A percentile compares a stretch with the other conserved stretches of the same genome.
Conservation (phyloP, 352 stramenopile species). For the Phytophthora tentaculata region DNA sequence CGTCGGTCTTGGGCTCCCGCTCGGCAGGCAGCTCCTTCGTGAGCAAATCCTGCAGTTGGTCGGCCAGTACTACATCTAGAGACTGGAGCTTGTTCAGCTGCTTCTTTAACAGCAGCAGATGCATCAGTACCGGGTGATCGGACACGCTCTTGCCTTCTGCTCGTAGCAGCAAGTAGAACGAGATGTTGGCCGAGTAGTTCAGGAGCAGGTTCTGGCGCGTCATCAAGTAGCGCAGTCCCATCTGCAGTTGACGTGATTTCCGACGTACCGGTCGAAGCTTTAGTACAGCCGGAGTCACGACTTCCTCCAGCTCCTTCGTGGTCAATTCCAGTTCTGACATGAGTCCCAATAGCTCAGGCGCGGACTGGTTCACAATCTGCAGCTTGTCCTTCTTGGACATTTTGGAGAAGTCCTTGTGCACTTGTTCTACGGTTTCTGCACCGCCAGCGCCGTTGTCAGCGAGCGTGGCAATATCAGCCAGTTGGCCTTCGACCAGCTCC, state of each 20-base stretch:
- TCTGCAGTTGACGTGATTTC: slow-evolving; percentile 63
- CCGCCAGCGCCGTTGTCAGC: slow-evolving; percentile 60
- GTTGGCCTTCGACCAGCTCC: slow-evolving; percentile 66
- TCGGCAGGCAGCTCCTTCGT: slow-evolving; percentile 67
- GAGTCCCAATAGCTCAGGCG: slow-evolving; percentile 78
- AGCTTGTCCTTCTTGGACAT: slow-evolving; percentile 89
- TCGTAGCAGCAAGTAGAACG: slow-evolving; percentile 85
- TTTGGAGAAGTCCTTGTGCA: slow-evolving; percentile 86
- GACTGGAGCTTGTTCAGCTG: slow-evolving; percentile 69
- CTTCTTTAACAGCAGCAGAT: slow-evolving; percentile 80
- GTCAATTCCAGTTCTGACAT: slow-evolving; percentile 70
- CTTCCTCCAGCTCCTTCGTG: slow-evolving; percentile 67
- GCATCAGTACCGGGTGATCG: slow-evolving; percentile 80
- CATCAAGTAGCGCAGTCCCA: slow-evolving; percentile 76
- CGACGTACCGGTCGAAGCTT: slow-evolving; percentile 76
- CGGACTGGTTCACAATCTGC: slow-evolving; percentile 86
- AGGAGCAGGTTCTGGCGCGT: slow-evolving; percentile 84
- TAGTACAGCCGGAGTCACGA: slow-evolving; percentile 69
- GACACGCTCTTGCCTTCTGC: slow-evolving; percentile 81
- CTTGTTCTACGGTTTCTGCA: slow-evolving; percentile 64
- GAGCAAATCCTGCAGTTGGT: slow-evolving; percentile 70
- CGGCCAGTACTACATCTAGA: slow-evolving; percentile 62
- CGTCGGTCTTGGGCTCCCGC: slow-evolving; percentile 43
- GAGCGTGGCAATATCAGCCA: slow-evolving; percentile 78
- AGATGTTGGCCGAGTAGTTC: slow-evolving; percentile 88